These are phyloP conservation scores for Trichoderma gamsii DNA, from an alignment of 495 filamentous ascomycete species.

Conservation along the genomic window DNA sequence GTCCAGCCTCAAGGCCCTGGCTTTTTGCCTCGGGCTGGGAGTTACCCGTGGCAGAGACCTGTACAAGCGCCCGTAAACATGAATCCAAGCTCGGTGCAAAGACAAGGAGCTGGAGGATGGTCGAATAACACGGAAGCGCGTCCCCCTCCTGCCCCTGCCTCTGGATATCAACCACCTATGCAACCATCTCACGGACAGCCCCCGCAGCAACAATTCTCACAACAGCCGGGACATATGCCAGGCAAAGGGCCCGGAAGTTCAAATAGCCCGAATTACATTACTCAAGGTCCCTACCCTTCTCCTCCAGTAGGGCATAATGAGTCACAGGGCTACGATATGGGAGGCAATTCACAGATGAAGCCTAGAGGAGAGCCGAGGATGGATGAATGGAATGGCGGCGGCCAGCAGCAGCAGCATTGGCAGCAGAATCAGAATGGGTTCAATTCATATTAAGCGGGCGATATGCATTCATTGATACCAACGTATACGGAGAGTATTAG, in stretches of 20 bases:
- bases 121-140: neutral
- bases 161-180: neutral
- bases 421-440: neutral
- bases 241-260: neutral
- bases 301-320: neutral
- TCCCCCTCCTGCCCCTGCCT: neutral
- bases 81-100: neutral
- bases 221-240: neutral
- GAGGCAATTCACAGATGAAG: neutral
- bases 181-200: neutral
- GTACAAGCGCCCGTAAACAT: neutral
- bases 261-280: neutral
- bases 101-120: neutral
- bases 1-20: neutral
- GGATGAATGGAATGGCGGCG: neutral
- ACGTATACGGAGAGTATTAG: too few relatives aligned
- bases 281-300: neutral
- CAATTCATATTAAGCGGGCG: neutral
- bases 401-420: slow-evolving; percentile 5
- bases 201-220: neutral
- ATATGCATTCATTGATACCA: too few relatives aligned
- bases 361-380: neutral
- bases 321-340: slow-evolving; percentile 3
- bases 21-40: neutral
- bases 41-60: neutral